A percentile compares a stretch with the other conserved stretches of the same genome.
These are phyloP conservation scores for Penicillium arizonense DNA, from an alignment of 495 filamentous ascomycete genomes.

Conservation along the genomic window DNA sequence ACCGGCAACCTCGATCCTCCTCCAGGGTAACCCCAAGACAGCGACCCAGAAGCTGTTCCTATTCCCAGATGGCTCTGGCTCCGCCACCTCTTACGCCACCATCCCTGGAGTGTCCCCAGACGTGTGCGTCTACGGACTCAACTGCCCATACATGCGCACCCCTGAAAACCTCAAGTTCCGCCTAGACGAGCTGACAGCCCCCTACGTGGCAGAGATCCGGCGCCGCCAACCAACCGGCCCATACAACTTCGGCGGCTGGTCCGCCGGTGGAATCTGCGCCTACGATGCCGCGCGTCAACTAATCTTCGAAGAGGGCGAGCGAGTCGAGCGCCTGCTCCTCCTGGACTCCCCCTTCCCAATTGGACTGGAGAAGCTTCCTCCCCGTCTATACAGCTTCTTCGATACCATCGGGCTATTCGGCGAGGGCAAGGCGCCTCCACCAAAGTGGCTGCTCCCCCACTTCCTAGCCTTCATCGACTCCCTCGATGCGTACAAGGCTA, in stretches of 20 bases:
- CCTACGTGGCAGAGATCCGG: slow-evolving; percentile 65
- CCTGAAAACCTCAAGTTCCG: slow-evolving; percentile 55
- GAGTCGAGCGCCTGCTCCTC: slow-evolving; percentile 71
- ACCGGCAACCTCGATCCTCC: slow-evolving; percentile 48
- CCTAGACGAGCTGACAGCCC: slow-evolving; percentile 54
- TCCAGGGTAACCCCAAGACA: slow-evolving; percentile 48
- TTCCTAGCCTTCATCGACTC: slow-evolving; percentile 75
- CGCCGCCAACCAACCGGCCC: slow-evolving; percentile 73
- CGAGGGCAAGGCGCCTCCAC: slow-evolving; percentile 62
- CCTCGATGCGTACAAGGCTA: slow-evolving; percentile 67
- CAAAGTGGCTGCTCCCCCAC: slow-evolving; percentile 79
- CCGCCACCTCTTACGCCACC: slow-evolving; percentile 59
- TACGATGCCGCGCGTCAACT: slow-evolving; percentile 79
- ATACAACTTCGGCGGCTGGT: slow-evolving; percentile 73
- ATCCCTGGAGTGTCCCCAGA: slow-evolving; percentile 56
- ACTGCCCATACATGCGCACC: slow-evolving; percentile 65
- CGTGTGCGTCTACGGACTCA: slow-evolving; percentile 59
- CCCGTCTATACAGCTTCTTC: slow-evolving; percentile 76
- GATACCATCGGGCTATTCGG: slow-evolving; percentile 78
- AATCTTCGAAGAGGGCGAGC: slow-evolving; percentile 61
- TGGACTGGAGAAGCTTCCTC: slow-evolving; percentile 73
- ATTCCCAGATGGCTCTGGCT: slow-evolving; percentile 51
- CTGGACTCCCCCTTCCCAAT: slow-evolving; percentile 82
- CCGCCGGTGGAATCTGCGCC: slow-evolving; percentile 83
- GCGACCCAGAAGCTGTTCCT: slow-evolving; percentile 45